Conservation (phyloP, 768 basidiomycete genomes). For the Trichaptum fuscoviolaceum region DNA sequence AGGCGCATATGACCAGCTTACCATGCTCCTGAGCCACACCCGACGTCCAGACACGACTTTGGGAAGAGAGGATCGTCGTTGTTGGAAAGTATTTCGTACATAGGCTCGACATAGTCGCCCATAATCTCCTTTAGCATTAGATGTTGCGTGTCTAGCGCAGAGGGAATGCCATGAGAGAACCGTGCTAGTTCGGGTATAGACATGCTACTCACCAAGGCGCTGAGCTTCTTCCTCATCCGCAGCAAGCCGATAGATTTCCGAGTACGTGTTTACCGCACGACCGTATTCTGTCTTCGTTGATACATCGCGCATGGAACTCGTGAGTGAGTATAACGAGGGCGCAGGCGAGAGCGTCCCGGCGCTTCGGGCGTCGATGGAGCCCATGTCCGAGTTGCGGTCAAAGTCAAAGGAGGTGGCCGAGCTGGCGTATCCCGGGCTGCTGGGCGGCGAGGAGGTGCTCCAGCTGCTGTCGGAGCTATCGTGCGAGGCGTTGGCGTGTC, state of each 20-base stretch:
- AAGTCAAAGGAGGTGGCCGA: constrained; percentile 53
- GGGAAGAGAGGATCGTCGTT: constrained; percentile 46
- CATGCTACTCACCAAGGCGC: constrained; percentile 48
- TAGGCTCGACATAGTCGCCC: constrained; percentile 60
- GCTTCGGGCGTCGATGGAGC: constrained; percentile 48
- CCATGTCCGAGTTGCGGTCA: not conserved
- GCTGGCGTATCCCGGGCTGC: constrained; percentile 34
- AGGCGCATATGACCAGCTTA: constrained; percentile 24
- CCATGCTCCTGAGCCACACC: constrained; percentile 79
- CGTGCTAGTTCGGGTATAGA: not conserved
- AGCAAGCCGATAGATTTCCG: constrained; percentile 72
- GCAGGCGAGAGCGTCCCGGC: constrained; percentile 41
- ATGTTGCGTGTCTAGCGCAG: constrained; percentile 58
- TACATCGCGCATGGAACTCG: constrained; percentile 53
- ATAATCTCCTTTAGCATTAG: constrained; percentile 55
- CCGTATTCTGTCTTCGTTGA: constrained; percentile 65
- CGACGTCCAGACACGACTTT: constrained; percentile 68
- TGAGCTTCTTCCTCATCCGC: constrained; percentile 75
- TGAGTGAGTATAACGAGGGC: constrained; percentile 66
- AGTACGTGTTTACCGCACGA: constrained; percentile 68
- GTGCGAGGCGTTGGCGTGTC: constrained; percentile 17
- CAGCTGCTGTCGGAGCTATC: constrained; percentile 42
- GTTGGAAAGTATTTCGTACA: constrained; percentile 55
- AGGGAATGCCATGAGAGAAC: constrained; percentile 8
- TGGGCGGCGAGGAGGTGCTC: constrained; percentile 37